Base-by-base conservation (phyloP, 768 basidiomycete species). In the Lactarius hengduanensis region DNA sequence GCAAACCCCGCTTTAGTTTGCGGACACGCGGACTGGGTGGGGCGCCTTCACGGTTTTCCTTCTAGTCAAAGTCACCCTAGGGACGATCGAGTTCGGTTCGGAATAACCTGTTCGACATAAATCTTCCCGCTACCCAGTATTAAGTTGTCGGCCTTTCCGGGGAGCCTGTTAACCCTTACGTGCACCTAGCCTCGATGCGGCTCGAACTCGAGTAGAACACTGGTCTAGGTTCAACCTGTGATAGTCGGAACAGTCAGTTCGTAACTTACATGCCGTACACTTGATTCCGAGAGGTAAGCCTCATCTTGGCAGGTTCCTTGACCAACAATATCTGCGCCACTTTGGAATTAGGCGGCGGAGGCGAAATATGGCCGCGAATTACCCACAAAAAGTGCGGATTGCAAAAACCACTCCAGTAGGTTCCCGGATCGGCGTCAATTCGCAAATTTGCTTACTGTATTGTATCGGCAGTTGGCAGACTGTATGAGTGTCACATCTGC, bases 301-400 rank as follows among this genome's bases (percentile, higher is more conserved):
- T 60, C 64, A 43, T 20, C 38, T 58, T 58, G 32, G 18, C 15
- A 16, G n/a, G 40, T 38, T 18, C 32, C 26, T 43, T 56, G 41
- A 26, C 47, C 45, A 28, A 57, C 30, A 28, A 47, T 43, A 34
- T 47, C 54, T 34, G 54, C 36, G 18, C 32, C 40, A 45, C 36
- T 45, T 50, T 40, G 22, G 34, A n/a, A 65, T 57, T 41, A 32
- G 56, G 54, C 22, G n/a, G 53, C 6, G 36, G 55, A 28, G 36
- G 28, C 55, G n/a, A 62, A 28, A 28, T 57, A 50, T 20, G 56
- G 16, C 32, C 61, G 32, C 4, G 43, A 60, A 50, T 26, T 36
- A 38, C 60, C 36, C 50, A n/a, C n/a, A 34, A 32, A 53, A 45
- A 28, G 22, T 56, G 8, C 26, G 40, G n/a, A 26, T 28, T 43